Conservation (phyloP, 2,329 filamentous ascomycete genomes). For the Cercospora canescens region DNA sequence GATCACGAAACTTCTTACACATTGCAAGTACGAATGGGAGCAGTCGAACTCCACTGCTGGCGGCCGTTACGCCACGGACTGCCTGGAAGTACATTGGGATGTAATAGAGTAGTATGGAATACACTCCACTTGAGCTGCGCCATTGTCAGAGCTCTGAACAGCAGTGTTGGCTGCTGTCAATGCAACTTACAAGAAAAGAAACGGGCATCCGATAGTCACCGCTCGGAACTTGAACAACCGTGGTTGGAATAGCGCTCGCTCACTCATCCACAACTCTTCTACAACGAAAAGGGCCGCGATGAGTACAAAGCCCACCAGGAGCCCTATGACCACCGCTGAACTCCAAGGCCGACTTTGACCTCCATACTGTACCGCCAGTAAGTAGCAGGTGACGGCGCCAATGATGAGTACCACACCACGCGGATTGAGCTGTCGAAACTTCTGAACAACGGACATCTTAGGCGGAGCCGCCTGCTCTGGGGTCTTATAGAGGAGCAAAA, state of each 20-base stretch:
- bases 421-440: not conserved
- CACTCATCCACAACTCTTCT: not conserved
- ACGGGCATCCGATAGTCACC: not conserved
- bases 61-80: not conserved
- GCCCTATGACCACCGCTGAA: not conserved
- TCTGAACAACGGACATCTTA: not conserved
- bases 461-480: not conserved
- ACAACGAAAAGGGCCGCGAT: not conserved
- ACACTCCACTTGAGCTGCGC: not conserved
- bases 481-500: not conserved
- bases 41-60: not conserved
- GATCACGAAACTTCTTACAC: not conserved
- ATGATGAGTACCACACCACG: not conserved
- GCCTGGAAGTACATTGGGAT: constrained; percentile 4
- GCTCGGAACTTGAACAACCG: not conserved
- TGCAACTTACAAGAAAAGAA: not conserved
- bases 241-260: not conserved
- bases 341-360: not conserved
- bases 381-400: not conserved
- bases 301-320: not conserved
- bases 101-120: constrained; percentile 1
- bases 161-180: not conserved
- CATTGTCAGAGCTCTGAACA: not conserved
- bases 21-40: not conserved
- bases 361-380: not conserved